A percentile compares a stretch with the other conserved stretches of the same genome.
These are phyloP conservation scores for Zoysia matrella DNA, from an alignment of 202 grass and related monocot genomes.

Conservation along the genomic window DNA sequence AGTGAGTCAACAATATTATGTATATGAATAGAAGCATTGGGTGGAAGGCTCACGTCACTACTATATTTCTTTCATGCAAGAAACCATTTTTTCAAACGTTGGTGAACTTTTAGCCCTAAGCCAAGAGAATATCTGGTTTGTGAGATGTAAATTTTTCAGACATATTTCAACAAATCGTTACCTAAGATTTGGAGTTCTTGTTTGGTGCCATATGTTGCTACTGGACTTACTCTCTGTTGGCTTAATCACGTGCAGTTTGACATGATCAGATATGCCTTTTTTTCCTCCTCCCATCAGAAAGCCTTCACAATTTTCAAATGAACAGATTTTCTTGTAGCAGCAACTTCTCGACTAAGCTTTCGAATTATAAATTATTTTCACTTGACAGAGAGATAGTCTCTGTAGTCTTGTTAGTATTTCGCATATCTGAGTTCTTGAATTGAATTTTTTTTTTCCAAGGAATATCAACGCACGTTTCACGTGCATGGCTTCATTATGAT, in stretches of 20 bases:
- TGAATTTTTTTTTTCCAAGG: neutral
- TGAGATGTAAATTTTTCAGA: neutral
- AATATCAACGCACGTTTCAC: neutral
- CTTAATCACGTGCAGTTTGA: conserved; percentile 14
- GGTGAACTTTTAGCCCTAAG: neutral
- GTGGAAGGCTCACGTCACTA: conserved; percentile 48
- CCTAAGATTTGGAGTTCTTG: conserved; percentile 37
- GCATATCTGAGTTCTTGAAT: conserved; percentile 33
- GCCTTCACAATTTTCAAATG: conserved; percentile 2
- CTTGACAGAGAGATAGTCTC: conserved; percentile 6
- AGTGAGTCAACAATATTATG: conserved; percentile 16
- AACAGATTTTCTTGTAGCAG: conserved; percentile 18
- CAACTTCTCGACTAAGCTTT: conserved; percentile 27
- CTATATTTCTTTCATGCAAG: conserved; percentile 23
- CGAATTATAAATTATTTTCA: conserved; percentile 16
- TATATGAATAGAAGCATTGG: conserved; percentile 15
- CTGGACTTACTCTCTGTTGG: neutral
- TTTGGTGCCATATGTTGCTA: conserved; percentile 31
- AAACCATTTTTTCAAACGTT: neutral
- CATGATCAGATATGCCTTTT: conserved; percentile 7
- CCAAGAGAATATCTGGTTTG: conserved; percentile 2
- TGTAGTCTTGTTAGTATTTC: neutral
- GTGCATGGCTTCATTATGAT: neutral
- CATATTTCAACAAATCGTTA: conserved; percentile 37
- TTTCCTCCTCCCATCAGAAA: neutral